Conservation (phyloP, 495 filamentous ascomycete species). For the Talaromyces liani region DNA sequence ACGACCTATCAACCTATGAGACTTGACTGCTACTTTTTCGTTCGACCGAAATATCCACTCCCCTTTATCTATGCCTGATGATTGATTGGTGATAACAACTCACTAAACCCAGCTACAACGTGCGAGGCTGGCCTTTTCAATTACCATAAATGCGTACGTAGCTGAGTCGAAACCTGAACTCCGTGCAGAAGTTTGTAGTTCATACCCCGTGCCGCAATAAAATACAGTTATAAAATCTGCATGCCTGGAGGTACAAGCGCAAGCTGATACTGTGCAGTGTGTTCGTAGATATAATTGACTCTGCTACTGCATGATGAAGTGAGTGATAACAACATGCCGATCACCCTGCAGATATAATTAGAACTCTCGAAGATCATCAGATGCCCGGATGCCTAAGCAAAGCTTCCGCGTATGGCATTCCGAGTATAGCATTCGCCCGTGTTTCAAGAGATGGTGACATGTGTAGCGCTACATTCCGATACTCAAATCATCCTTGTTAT, state of each 20-base stretch:
- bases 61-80: background rate
- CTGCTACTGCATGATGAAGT: background rate
- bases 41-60: background rate
- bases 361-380: background rate
- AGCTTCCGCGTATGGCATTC: background rate
- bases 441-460: background rate
- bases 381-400: background rate
- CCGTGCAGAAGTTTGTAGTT: background rate
- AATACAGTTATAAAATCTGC: background rate
- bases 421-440: background rate
- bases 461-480: background rate
- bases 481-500: background rate
- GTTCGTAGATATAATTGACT: background rate
- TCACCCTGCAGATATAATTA: background rate
- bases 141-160: background rate
- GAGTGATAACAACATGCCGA: background rate
- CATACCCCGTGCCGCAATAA: background rate
- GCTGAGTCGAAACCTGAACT: background rate
- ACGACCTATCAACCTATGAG: background rate
- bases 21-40: background rate
- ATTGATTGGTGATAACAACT: background rate
- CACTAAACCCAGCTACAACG: background rate
- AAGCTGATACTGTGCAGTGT: background rate
- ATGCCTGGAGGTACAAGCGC: background rate
- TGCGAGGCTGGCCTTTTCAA: background rate